phyloP scores from a whole-genome alignment of 257 asterid genomes.

The Henckelia pumila region DNA sequence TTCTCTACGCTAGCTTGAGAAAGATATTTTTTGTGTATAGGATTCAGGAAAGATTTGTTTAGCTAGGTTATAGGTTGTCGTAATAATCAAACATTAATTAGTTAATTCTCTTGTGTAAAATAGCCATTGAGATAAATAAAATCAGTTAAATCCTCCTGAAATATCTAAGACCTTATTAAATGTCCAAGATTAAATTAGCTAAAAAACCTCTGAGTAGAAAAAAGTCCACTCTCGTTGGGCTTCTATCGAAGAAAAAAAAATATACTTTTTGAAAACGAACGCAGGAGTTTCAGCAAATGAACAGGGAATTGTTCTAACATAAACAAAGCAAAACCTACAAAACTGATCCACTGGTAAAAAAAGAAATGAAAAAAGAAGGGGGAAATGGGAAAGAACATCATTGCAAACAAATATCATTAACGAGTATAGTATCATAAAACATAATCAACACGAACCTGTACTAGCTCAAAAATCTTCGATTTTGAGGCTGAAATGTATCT shows the following conservation, averaged over 20 bases:
- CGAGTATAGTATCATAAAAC: background rate
- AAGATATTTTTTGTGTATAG: background rate
- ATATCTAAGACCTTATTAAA: background rate
- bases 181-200: background rate
- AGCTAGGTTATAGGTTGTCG: background rate
- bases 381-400: background rate
- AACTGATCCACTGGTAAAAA: background rate
- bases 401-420: background rate
- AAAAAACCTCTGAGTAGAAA: background rate
- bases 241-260: background rate
- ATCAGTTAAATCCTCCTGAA: background rate
- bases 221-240: background rate
- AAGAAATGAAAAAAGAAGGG: too few relatives aligned
- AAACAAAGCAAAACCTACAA: background rate
- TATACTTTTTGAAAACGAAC: background rate
- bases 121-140: background rate
- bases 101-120: background rate
- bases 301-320: background rate
- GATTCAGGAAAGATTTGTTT: background rate
- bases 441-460: background rate
- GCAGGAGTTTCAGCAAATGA: background rate
- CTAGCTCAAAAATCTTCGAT: background rate
- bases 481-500: background rate
- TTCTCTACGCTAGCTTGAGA: background rate
- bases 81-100: too few relatives aligned